Base-by-base conservation (phyloP, 1,284 basidiomycete genomes). In the Ganoderma boninense region DNA sequence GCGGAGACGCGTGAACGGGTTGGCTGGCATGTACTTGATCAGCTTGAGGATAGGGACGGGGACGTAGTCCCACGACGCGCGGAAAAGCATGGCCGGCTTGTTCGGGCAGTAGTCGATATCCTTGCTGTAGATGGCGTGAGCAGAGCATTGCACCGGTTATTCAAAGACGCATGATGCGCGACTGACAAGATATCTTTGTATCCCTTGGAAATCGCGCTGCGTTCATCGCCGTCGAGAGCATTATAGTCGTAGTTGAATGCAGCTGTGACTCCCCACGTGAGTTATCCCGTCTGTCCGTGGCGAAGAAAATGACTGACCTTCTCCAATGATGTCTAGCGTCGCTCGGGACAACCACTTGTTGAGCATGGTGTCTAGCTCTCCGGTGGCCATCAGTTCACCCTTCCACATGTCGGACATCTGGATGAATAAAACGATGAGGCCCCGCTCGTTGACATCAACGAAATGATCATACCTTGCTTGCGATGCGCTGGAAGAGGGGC, bases 181-280 rank as follows among this genome's bases (percentile, higher is more conserved):
- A 71, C 81, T 68, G 68, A 82, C 81, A 82, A 80, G 23, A 82
- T 65, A 62, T 78, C 76, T 16, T 79, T 71, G 49, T 80, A 78
- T 4, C 75, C 74, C 4, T 75, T 66, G 7, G 71, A 64, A 1
- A 82, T 65, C 4, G 76, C 74, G 40, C 74, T 79, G 14, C 74
- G 46, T 16, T 71, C 64, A 4, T 16, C 65, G 26, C 78, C 69
- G 40, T 82, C 73, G 0, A 82, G 68, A 0, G 79, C 75, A 20
- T 76, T 75, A 49, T 81, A 80, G 5, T 78, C 71, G 69, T 77
- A 78, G 54, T 77, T 75, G 38, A 82, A 82, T 0, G 79, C 80
- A 16, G 75, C 79, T 80, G 35, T 3, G 26, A 35, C 40, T 3
- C n/a, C n/a, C 0, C 2, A 4, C 10, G 8, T 26, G 26, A 26